A percentile compares a stretch with the other conserved stretches of the same genome.
Conservation (phyloP, 164 flowering plant species). For the Nymphaea colorata region DNA sequence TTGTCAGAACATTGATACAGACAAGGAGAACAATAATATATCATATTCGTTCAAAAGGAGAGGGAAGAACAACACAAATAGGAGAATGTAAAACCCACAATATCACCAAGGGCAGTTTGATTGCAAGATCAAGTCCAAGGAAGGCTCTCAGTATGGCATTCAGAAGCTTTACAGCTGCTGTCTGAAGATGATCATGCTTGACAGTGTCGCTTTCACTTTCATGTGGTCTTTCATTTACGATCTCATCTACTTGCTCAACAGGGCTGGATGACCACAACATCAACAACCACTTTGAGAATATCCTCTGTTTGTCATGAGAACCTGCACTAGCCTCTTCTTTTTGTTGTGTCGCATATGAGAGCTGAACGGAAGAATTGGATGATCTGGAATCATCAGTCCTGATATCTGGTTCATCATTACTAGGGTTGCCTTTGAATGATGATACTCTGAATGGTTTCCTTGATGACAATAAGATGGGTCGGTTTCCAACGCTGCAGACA, state of each 20-base stretch:
- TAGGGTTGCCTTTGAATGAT: constrained; percentile 55
- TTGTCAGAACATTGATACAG: too few relatives aligned
- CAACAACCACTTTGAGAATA: constrained; percentile 67
- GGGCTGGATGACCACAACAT: constrained; percentile 42
- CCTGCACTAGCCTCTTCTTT: constrained; percentile 32
- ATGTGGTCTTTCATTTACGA: constrained; percentile 20
- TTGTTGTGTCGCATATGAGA: constrained; percentile 38
- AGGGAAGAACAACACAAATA: neutral
- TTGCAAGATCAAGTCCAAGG: constrained; percentile 43
- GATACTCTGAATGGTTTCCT: constrained; percentile 32
- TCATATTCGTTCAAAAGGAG: neutral
- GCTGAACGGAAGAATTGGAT: constrained; percentile 32
- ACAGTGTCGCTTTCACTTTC: constrained; percentile 17
- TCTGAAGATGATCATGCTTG: constrained; percentile 9
- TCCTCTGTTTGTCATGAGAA: constrained; percentile 37
- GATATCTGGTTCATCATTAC: constrained; percentile 38
- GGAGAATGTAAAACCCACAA: constrained; percentile 43
- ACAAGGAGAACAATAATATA: too few relatives aligned
- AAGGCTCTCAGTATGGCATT: constrained; percentile 39
- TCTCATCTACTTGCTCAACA: constrained; percentile 21
- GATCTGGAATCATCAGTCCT: constrained; percentile 28
- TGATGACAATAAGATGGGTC: constrained; percentile 17
- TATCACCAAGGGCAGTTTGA: constrained; percentile 53
- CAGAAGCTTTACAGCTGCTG: constrained; percentile 21
- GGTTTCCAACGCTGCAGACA: constrained; percentile 33